These are phyloP conservation scores for Nemophila menziesii DNA, from an alignment of 257 asterid genomes.

Conservation along the genomic window DNA sequence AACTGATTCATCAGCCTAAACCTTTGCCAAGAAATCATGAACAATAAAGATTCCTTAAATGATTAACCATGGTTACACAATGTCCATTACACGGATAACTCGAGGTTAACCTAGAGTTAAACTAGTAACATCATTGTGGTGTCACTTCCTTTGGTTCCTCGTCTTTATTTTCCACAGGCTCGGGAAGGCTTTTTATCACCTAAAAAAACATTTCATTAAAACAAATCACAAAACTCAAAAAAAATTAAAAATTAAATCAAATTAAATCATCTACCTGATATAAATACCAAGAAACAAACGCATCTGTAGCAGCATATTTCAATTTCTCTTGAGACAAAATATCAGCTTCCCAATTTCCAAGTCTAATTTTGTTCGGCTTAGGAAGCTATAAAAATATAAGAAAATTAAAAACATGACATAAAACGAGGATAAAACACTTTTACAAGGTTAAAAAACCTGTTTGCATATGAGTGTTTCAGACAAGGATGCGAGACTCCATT, in stretches of 20 bases:
- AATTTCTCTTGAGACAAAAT: constrained; percentile 53
- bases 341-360: constrained; percentile 86
- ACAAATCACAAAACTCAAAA: not conserved
- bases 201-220: constrained; percentile 14
- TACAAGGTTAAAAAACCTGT: constrained; percentile 38
- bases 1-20: not conserved
- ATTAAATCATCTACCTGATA: constrained; percentile 44
- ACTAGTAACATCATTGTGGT: constrained; percentile 8
- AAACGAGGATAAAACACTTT: constrained; percentile 3
- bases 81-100: not conserved
- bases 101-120: not conserved
- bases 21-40: not conserved
- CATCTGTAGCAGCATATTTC: constrained; percentile 84
- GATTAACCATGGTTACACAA: not conserved
- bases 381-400: constrained; percentile 53
- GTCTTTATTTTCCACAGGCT: constrained; percentile 20
- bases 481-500: constrained; percentile 71
- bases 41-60: not conserved
- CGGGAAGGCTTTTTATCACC: constrained; percentile 51
- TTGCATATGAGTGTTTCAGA: constrained; percentile 58
- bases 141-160: constrained; percentile 10
- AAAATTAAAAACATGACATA: not conserved
- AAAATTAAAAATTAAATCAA: no score
- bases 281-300: constrained; percentile 72
- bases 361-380: constrained; percentile 53